phyloP scores from a whole-genome alignment of 129 eudicot species.

The Kitagawia praeruptora region DNA sequence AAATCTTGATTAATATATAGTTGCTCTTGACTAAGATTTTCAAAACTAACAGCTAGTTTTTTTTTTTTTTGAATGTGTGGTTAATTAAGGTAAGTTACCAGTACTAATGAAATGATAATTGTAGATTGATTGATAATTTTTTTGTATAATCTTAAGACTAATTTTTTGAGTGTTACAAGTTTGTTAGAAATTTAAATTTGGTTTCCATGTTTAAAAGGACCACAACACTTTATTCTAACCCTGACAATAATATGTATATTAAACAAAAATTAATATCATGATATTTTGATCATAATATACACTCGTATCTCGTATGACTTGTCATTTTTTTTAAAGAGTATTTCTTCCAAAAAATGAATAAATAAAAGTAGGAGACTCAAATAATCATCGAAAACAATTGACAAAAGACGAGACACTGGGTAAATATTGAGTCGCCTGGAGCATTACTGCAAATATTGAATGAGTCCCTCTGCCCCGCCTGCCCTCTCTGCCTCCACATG shows the following conservation, averaged over 20 bases:
- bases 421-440: background rate
- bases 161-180: background rate
- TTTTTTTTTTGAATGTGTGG: background rate
- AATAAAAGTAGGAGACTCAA: background rate
- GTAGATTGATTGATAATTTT: background rate
- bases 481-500: background rate
- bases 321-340: too few species aligned
- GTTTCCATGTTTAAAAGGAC: too few species aligned
- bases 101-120: background rate
- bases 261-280: too few species aligned
- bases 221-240: too few species aligned
- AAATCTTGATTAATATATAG: slow-evolving; percentile 3
- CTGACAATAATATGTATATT: too few species aligned
- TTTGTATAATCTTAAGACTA: background rate
- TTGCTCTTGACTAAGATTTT: background rate
- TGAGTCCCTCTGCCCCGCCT: background rate
- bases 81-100: background rate
- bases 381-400: background rate
- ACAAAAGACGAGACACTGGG: background rate
- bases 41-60: background rate
- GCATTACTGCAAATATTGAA: background rate
- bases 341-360: too few species aligned
- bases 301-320: too few species aligned
- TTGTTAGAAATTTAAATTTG: background rate
- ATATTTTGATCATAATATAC: too few species aligned